Percentiles rank a stretch among this genome's conserved stretches.
phyloP scores from a whole-genome alignment of 177 flowering plant species.

The Vitis hybrid region DNA sequence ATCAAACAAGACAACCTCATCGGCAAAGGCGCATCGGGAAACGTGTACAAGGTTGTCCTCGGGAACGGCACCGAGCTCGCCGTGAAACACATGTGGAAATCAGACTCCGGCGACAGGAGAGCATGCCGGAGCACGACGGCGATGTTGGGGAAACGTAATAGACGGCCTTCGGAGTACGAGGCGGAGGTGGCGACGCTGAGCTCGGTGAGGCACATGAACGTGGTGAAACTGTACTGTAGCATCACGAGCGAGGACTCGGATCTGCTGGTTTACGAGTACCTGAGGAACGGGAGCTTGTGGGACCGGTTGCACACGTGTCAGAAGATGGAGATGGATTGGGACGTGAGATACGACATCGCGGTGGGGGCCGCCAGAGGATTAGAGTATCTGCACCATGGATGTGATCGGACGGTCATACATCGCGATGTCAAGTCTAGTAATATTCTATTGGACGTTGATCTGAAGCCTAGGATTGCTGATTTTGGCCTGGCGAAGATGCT shows the following conservation, averaged over 20 bases:
- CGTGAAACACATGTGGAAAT: slow-evolving; percentile 58
- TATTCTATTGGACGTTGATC: slow-evolving; percentile 55
- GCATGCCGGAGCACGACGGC: slow-evolving; percentile 25
- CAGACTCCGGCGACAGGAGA: slow-evolving; percentile 15
- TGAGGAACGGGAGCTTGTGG: slow-evolving; percentile 64
- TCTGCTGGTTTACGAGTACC: slow-evolving; percentile 57
- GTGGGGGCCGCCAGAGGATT: slow-evolving; percentile 78
- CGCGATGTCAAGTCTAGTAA: slow-evolving; percentile 84
- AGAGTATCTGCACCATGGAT: slow-evolving; percentile 75
- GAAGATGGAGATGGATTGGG: slow-evolving; percentile 51
- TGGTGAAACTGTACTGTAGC: slow-evolving; percentile 63
- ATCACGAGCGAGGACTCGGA: slow-evolving; percentile 52
- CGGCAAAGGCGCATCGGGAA: slow-evolving; percentile 68
- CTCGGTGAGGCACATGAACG: slow-evolving; percentile 52
- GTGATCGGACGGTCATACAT: slow-evolving; percentile 58
- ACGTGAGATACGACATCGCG: slow-evolving; percentile 52
- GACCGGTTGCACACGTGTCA: slow-evolving; percentile 44
- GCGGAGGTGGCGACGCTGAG: slow-evolving; percentile 62
- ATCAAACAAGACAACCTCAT: slow-evolving; percentile 57
- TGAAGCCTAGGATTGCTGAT: slow-evolving; percentile 73
- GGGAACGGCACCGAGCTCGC: slow-evolving; percentile 46
- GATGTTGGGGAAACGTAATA: slow-evolving; percentile 25
- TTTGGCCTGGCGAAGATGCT: slow-evolving; percentile 72
- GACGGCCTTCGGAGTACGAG: slow-evolving; percentile 39
- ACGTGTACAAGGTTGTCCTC: slow-evolving; percentile 50